Evolutionary conservation across 345 rosid genomes (phyloP).

Genomic region (Gossypioides kirkii): DNA sequence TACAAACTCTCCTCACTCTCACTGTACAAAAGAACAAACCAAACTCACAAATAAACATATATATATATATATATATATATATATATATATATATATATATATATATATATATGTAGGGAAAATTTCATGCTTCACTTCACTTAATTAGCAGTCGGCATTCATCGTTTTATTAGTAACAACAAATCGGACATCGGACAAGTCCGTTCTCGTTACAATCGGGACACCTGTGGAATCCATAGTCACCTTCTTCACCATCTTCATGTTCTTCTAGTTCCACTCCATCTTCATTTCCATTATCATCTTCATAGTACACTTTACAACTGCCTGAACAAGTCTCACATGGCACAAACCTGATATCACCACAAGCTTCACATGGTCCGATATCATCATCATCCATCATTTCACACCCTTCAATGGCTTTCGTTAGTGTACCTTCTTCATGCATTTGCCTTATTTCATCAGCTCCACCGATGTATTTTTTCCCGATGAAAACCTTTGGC

Average conservation of each 20-base stretch:
- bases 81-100: too few species aligned
- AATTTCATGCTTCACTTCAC: too few species aligned
- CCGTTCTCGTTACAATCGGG: slow-evolving; percentile 95
- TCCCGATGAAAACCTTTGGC: slow-evolving; percentile 75
- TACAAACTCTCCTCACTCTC: neutral
- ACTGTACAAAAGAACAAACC: neutral
- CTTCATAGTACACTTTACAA: slow-evolving; percentile 64
- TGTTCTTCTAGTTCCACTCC: slow-evolving; percentile 19
- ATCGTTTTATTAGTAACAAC: slow-evolving; percentile 34
- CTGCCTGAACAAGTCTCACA: slow-evolving; percentile 61
- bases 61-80: too few species aligned
- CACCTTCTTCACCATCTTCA: slow-evolving; percentile 25
- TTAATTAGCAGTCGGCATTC: too few species aligned
- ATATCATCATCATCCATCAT: slow-evolving; percentile 35
- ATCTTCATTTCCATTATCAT: slow-evolving; percentile 26
- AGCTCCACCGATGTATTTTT: slow-evolving; percentile 65
- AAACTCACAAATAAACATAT: neutral
- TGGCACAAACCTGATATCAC: slow-evolving; percentile 83
- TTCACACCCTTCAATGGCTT: slow-evolving; percentile 50
- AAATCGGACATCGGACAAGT: slow-evolving; percentile 62
- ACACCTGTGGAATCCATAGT: slow-evolving; percentile 71
- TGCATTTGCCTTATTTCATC: slow-evolving; percentile 70
- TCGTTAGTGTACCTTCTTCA: slow-evolving; percentile 82
- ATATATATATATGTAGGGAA: too few species aligned
- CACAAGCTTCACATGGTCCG: slow-evolving; percentile 71